These are phyloP conservation scores for Nicotiana benthamiana DNA, from an alignment of 257 asterid genomes.

Conservation along the genomic window DNA sequence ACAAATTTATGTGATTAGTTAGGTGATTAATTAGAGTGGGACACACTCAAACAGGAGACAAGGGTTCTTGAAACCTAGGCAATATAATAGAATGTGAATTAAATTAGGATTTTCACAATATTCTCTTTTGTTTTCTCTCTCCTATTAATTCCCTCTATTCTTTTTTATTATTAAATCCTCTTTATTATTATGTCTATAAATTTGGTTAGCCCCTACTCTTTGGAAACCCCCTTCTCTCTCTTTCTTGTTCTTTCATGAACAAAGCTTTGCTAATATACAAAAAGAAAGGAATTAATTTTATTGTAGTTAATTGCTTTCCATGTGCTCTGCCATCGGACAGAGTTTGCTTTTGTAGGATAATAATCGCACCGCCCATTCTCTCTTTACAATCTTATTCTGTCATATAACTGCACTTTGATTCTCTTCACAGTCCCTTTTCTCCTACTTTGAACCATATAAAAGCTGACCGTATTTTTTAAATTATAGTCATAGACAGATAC, in stretches of 20 bases:
- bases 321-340: conserved; percentile 68
- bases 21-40: conserved; percentile 10
- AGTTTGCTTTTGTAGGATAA: conserved; percentile 33
- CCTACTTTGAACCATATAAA: conserved; percentile 1
- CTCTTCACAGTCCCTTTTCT: conserved; percentile 22
- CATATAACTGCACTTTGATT: conserved; percentile 29
- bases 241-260: background rate
- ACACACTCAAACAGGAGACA: background rate
- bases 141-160: background rate
- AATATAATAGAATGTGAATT: background rate
- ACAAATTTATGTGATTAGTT: conserved; percentile 22
- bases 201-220: conserved; percentile 10
- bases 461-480: background rate
- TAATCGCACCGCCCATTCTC: conserved; percentile 55
- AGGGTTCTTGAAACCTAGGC: conserved; percentile 18
- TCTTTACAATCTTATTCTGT: conserved; percentile 19
- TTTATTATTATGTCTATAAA: conserved; percentile 14
- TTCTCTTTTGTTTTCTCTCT: background rate
- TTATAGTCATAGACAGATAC: background rate
- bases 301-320: conserved; percentile 45
- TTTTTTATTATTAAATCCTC: background rate
- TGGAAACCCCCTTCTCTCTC: conserved; percentile 7
- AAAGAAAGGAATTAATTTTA: background rate
- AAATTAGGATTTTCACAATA: background rate
- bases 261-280: background rate